phyloP scores from a whole-genome alignment of 768 basidiomycete genomes.

The Russula dissimulans region DNA sequence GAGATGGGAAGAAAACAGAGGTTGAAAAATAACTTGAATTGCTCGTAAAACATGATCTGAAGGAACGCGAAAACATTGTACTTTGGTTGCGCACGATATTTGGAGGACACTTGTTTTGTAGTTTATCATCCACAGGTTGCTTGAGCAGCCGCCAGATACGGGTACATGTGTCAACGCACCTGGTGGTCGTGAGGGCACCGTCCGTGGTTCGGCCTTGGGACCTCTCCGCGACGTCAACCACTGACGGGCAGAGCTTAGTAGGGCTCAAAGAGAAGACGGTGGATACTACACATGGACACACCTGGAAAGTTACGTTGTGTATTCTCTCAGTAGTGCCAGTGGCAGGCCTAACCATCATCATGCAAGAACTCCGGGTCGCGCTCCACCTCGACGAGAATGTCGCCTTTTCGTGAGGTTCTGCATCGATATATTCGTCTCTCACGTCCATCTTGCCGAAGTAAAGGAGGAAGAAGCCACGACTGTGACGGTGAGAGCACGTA shows the following conservation, averaged over 20 bases:
- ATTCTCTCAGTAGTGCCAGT: conserved; percentile 1
- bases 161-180: conserved; percentile 30
- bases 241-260: conserved; percentile 21
- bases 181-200: conserved; percentile 67
- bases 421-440: conserved; percentile 12
- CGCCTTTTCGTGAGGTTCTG: conserved; percentile 15
- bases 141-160: not conserved
- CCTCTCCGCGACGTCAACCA: conserved; percentile 23
- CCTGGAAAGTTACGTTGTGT: conserved; percentile 21
- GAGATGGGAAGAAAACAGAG: conserved; percentile 96
- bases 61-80: conserved; percentile 97
- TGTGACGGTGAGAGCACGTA: not conserved
- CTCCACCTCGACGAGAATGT: conserved; percentile 21
- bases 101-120: conserved; percentile 65
- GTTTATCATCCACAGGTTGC: conserved; percentile 41
- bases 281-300: conserved; percentile 7
- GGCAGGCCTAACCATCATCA: conserved; percentile 28
- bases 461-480: not conserved
- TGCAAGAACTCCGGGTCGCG: conserved; percentile 30
- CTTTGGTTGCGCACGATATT: conserved; percentile 95
- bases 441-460: conserved; percentile 11
- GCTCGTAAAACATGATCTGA: conserved; percentile 94
- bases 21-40: conserved; percentile 99
- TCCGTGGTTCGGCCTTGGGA: conserved; percentile 63
- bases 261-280: not conserved